phyloP scores from a whole-genome alignment of 768 basidiomycete species.

The Pleurotus ostreatus region DNA sequence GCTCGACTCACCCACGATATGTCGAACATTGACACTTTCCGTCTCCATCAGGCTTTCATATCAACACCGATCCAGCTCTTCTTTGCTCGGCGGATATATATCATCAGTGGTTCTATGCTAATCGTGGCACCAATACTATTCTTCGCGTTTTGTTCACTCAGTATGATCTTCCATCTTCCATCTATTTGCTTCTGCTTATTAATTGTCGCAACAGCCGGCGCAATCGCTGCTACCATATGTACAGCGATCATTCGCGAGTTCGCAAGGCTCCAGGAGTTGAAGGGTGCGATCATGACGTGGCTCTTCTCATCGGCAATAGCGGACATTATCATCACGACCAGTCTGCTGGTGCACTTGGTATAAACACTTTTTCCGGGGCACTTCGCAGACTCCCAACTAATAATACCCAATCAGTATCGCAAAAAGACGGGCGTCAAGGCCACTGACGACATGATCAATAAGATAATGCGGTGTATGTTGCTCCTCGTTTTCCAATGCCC shows the following conservation, averaged over 20 bases:
- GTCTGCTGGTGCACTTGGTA: constrained; percentile 30
- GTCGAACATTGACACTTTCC: neutral
- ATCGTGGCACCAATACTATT: no score
- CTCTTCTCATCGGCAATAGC: constrained; percentile 24
- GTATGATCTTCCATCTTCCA: neutral
- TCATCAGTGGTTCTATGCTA: constrained; percentile 8
- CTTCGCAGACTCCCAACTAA: no score
- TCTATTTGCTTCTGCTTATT: constrained; percentile 11
- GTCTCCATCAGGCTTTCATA: constrained; percentile 11
- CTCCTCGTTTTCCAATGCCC: no score
- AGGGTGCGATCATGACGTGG: constrained; percentile 24
- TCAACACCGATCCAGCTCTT: constrained; percentile 21
- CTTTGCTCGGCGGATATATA: constrained; percentile 20
- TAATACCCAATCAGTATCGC: constrained; percentile 17
- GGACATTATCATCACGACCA: constrained; percentile 11
- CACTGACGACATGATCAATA: constrained; percentile 33
- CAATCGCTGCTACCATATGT: constrained; percentile 12
- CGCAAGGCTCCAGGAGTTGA: constrained; percentile 6
- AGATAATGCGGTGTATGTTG: constrained; percentile 27
- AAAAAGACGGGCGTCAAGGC: constrained; percentile 29
- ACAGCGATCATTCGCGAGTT: constrained; percentile 8
- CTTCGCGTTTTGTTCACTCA: no score
- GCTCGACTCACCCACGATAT: neutral
- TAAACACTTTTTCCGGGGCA: neutral
- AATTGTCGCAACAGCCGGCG: constrained; percentile 15